Percentiles rank a stretch among this genome's conserved stretches.
phyloP scores from a whole-genome alignment of 23 red algal genomes.

The Cyanidium caldarium region DNA sequence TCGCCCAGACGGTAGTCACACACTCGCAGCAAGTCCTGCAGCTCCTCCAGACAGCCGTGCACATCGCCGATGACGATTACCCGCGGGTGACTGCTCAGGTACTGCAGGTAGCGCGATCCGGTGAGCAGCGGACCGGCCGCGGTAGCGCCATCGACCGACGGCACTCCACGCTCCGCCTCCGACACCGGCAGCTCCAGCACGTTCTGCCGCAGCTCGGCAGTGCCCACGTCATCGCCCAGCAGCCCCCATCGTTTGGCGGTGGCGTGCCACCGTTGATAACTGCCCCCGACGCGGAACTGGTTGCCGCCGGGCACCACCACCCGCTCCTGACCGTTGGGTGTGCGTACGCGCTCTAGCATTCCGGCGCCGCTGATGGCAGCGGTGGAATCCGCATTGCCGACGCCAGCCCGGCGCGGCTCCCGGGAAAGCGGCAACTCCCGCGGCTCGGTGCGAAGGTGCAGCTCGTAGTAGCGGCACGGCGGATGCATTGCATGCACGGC shows the following conservation, averaged over 20 bases:
- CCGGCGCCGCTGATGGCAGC: too few relatives aligned
- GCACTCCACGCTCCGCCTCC: not conserved
- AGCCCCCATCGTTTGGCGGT: constrained; percentile 26
- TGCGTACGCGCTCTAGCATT: too few relatives aligned
- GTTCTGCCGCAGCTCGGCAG: not conserved
- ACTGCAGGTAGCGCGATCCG: not conserved
- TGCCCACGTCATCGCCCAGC: constrained; percentile 5
- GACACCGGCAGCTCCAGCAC: not conserved
- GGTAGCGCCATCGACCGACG: not conserved
- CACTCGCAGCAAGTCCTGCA: constrained; percentile 55
- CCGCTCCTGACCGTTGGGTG: too few relatives aligned
- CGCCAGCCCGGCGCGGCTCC: too few relatives aligned
- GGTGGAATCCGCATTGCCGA: too few relatives aligned
- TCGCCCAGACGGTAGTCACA: constrained; percentile 71
- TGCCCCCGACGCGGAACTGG: constrained; percentile 14
- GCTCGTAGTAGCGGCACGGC: too few relatives aligned
- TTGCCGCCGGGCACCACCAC: too few relatives aligned
- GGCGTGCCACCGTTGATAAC: constrained; percentile 23
- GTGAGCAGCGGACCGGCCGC: not conserved
- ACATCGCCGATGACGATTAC: constrained; percentile 96
- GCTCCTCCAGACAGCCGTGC: constrained; percentile 82
- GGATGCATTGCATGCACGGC: too few relatives aligned
- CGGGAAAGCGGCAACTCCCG: too few relatives aligned
- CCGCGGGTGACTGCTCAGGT: constrained; percentile 34
- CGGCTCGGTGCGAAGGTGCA: too few relatives aligned